phyloP scores from a whole-genome alignment of 169 alveolate species.

The Theileria equi region DNA sequence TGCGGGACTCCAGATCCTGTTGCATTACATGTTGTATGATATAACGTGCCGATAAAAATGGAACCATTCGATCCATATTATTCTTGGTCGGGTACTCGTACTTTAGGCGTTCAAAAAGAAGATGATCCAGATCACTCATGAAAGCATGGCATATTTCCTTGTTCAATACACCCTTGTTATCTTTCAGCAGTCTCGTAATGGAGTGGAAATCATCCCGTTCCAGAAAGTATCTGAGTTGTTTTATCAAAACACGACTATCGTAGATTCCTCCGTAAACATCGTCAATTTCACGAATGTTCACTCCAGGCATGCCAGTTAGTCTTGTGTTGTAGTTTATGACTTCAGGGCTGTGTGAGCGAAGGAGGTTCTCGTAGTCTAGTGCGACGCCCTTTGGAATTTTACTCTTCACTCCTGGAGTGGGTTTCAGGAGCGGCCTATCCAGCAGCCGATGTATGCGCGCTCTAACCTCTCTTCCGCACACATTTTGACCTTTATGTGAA shows the following conservation, averaged over 20 bases:
- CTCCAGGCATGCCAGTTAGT: conserved; percentile 63
- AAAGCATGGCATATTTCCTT: conserved; percentile 63
- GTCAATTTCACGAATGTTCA: conserved; percentile 62
- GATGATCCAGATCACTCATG: conserved; percentile 61
- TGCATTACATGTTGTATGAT: conserved; percentile 67
- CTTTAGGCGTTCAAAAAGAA: conserved; percentile 57
- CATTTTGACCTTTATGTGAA: too few relatives aligned
- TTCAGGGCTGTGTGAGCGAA: conserved; percentile 65
- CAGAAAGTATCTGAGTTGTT: conserved; percentile 71
- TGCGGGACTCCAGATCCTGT: conserved; percentile 38
- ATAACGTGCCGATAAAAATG: conserved; percentile 65
- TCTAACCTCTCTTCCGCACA: too few relatives aligned
- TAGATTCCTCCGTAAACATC: conserved; percentile 71
- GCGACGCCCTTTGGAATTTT: conserved; percentile 28
- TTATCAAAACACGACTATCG: conserved; percentile 68
- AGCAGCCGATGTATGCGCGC: too few relatives aligned
- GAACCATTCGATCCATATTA: conserved; percentile 60
- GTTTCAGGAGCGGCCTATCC: conserved; percentile 41
- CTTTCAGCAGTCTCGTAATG: conserved; percentile 60
- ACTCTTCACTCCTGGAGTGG: neutral
- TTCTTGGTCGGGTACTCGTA: conserved; percentile 66
- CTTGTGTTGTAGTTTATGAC: conserved; percentile 75
- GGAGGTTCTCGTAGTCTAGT: conserved; percentile 71
- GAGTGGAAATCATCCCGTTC: conserved; percentile 73
- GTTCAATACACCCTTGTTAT: conserved; percentile 67